Evolutionary conservation across 2,329 filamentous ascomycete species (phyloP), one percentile per base, ranked within the genome.

Genomic region (Ilyonectria mors-panacis): DNA sequence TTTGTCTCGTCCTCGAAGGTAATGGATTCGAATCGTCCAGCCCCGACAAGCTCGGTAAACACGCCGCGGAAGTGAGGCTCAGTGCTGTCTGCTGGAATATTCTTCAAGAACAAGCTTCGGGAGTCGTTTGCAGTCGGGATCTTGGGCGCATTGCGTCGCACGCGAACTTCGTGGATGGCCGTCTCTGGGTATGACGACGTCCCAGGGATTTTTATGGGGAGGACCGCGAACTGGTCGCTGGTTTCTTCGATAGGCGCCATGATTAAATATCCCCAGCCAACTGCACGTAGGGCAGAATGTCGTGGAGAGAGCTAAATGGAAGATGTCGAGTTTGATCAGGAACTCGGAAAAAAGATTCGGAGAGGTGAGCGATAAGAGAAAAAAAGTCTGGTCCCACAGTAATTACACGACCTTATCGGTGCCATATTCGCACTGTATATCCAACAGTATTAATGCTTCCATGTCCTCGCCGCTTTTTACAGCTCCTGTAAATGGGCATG

Each of bases 81-180:
- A 5, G 94, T 97, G 66, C 94, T 91, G 78, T 98, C 95, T 69
- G 92, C 86, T 7, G 96, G 96, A 1, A 97, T 83, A 76, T 99
- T 98, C 70, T 95, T 93, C n/a, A 97, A 79, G 81, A 97, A 99
- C 19, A 99, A 86, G 68, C 93, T 94, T 73, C 95, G 91, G 17
- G 89, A 84, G 74, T 95, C 92, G 79, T 93, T 88, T 61, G 88
- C 85, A 8, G 92, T 92, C 15, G 93, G 90, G 45, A 93, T 87
- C 81, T 92, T 94, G 67, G 95, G 94, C 51, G 91, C 87, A 81
- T 98, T 95, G 62, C 90, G 90, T 71, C 94, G 93, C 62, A 98
- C 83, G 83, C 97, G 97, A 75, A 98, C 85, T 81, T 95, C 94
- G 83, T 98, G 96, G 56, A 89, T 89, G 65, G 90, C 87, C 48